Conservation (phyloP, 176 grass and related monocot species). For the Stipa capillata region DNA sequence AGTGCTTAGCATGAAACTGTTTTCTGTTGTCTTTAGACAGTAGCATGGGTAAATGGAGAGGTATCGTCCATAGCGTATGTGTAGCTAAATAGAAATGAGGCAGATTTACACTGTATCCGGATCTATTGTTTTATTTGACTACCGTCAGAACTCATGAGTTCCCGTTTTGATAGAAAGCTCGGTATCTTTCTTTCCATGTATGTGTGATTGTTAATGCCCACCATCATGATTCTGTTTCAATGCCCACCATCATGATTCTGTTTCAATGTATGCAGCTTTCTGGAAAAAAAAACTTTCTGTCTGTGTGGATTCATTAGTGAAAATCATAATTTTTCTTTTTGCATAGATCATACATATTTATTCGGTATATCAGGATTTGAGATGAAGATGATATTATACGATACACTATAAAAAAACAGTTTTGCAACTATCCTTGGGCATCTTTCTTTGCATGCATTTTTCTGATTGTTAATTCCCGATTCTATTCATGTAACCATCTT, state of each 20-base stretch:
- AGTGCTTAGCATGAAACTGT: conserved; percentile 15
- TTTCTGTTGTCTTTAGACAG: conserved; percentile 11
- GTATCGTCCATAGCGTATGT: conserved; percentile 5
- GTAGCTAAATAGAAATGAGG: conserved; percentile 36
- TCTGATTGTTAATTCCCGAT: no score
- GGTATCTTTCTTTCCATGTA: not conserved
- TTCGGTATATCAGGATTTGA: not conserved
- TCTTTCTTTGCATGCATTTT: no score
- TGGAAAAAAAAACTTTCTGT: not conserved
- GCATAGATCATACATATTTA: not conserved
- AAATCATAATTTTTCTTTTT: not conserved
- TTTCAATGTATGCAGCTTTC: not conserved
- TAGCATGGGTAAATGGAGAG: conserved; percentile 29
- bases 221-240: not conserved
- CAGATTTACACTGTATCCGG: conserved; percentile 19
- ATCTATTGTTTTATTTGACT: conserved; percentile 10
- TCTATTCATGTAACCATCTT: no score
- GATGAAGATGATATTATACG: not conserved
- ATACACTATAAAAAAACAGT: not conserved
- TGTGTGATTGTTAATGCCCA: not conserved
- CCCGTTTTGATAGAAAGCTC: not conserved
- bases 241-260: not conserved
- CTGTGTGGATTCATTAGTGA: not conserved
- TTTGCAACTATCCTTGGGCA: not conserved
- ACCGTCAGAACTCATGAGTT: not conserved